phyloP scores from a whole-genome alignment of 1,139 yeast species.

The Chernovozyma aurita region DNA sequence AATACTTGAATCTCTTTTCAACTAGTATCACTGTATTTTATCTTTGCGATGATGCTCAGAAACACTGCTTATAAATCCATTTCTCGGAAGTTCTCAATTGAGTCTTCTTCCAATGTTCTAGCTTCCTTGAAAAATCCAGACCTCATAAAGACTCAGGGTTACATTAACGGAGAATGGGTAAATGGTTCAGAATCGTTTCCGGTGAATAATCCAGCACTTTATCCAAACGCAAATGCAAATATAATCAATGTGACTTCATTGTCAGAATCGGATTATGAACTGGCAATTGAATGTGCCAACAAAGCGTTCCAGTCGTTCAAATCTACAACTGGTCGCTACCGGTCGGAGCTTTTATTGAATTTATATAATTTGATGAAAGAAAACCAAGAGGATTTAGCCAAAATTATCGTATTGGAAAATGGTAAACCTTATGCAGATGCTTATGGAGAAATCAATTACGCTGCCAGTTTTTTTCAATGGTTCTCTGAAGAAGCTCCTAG shows the following conservation, averaged over 20 bases:
- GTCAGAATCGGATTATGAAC: constrained; percentile 27
- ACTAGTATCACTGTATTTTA: no score
- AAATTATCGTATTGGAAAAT: constrained; percentile 70
- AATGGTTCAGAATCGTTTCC: constrained; percentile 25
- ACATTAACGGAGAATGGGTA: constrained; percentile 43
- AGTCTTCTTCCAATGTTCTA: constrained; percentile 12
- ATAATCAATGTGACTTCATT: constrained; percentile 39
- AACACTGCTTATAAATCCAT: neutral
- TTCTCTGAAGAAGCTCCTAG: constrained; percentile 84
- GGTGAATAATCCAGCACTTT: constrained; percentile 44
- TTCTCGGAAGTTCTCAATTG: constrained; percentile 10
- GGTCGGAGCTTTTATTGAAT: constrained; percentile 34
- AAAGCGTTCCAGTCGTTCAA: constrained; percentile 33
- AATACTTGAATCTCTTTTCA: no score
- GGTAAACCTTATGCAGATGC: constrained; percentile 81
- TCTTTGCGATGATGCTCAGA: no score
- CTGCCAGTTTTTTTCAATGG: constrained; percentile 84
- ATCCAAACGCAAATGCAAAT: constrained; percentile 23
- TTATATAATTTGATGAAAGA: constrained; percentile 55
- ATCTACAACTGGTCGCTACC: constrained; percentile 33
- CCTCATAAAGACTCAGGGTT: constrained; percentile 36
- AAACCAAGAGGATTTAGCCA: constrained; percentile 71
- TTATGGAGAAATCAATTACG: constrained; percentile 69
- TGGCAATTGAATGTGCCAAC: constrained; percentile 37
- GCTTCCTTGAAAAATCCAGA: constrained; percentile 25